These are phyloP conservation scores for Pyricularia sp. DNA, from an alignment of 2,329 filamentous ascomycete genomes.

Conservation along the genomic window DNA sequence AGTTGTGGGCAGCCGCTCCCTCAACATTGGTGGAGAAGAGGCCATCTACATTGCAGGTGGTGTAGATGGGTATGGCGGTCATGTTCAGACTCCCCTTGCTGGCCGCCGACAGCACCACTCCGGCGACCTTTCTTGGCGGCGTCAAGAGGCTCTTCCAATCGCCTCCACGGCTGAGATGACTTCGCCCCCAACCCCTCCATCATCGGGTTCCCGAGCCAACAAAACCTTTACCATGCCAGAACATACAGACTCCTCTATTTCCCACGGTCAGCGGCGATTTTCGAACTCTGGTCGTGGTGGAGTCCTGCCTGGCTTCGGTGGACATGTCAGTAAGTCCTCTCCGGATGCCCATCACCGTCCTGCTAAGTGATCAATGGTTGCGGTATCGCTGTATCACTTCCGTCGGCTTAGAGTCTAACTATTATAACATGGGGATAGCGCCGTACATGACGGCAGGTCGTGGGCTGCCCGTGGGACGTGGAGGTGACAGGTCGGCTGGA, in stretches of 20 bases:
- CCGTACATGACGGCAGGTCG: neutral
- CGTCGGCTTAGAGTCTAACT: neutral
- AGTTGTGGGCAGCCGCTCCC: neutral
- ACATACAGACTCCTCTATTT: neutral
- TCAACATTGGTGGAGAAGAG: neutral
- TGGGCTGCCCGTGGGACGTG: neutral
- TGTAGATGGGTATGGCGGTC: neutral
- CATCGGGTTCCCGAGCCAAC: neutral
- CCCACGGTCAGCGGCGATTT: neutral
- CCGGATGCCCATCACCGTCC: neutral
- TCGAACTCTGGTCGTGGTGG: neutral
- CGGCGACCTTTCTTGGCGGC: neutral
- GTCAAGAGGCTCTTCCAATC: neutral
- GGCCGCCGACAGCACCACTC: neutral
- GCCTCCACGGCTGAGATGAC: neutral
- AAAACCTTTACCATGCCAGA: neutral
- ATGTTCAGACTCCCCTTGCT: neutral
- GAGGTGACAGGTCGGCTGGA: neutral
- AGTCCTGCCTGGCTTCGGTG: neutral
- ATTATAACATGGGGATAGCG: neutral
- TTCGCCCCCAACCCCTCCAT: neutral
- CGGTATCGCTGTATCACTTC: neutral
- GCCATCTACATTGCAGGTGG: neutral
- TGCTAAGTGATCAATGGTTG: neutral
- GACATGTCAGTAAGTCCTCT: conserved; percentile 2